Percentiles rank a stretch among this genome's conserved stretches.
Evolutionary conservation across 129 eudicot genomes (phyloP).

Genomic region (Dittrichia graveolens): DNA sequence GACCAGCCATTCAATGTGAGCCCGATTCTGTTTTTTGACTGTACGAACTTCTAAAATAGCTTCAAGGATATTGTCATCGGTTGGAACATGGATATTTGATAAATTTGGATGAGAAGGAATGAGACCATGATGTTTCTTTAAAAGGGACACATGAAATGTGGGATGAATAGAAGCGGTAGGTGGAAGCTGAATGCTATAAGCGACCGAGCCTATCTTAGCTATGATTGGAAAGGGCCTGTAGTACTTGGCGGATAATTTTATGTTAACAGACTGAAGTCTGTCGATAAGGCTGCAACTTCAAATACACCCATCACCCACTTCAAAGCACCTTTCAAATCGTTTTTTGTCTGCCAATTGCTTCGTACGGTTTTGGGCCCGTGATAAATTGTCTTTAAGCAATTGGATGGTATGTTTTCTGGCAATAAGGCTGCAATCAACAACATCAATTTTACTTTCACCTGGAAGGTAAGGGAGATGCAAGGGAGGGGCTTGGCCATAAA

Average conservation of each 20-base stretch:
- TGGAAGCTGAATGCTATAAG: too few relatives aligned
- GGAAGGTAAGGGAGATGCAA: not conserved
- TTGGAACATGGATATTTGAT: not conserved
- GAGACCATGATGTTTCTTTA: not conserved
- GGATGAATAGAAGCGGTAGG: too few relatives aligned
- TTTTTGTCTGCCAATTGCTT: not conserved
- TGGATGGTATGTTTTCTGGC: not conserved
- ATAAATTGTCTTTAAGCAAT: too few relatives aligned
- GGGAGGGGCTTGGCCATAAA: not conserved
- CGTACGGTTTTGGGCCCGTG: not conserved
- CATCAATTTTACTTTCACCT: not conserved
- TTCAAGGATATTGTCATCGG: not conserved
- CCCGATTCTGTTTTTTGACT: too few relatives aligned
- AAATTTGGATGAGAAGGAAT: not conserved
- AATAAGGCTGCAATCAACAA: not conserved
- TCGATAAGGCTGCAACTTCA: too few relatives aligned
- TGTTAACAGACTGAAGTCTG: too few relatives aligned
- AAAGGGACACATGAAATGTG: too few relatives aligned
- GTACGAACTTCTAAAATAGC: not conserved
- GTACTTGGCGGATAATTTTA: too few relatives aligned
- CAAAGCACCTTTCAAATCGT: too few relatives aligned
- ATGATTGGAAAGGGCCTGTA: too few relatives aligned
- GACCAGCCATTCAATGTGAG: not conserved
- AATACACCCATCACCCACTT: too few relatives aligned
- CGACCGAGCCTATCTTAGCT: too few relatives aligned